Evolutionary conservation across 768 basidiomycete species (phyloP).

Genomic region (Saitozyma sp.): DNA sequence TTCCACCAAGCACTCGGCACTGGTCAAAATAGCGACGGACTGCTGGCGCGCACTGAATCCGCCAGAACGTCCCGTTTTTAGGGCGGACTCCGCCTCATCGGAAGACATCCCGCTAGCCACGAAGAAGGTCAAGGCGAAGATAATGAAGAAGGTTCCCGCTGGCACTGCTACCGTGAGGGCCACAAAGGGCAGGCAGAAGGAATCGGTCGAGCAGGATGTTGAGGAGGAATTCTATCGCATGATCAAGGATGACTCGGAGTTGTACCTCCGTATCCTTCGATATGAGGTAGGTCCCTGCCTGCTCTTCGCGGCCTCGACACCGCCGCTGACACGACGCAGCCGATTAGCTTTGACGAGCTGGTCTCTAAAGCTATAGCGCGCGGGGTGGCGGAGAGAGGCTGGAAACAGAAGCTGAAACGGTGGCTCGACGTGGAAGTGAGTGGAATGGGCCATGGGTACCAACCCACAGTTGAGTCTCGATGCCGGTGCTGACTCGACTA

Average conservation of each 20-base stretch:
- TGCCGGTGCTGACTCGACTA: slow-evolving; percentile 2
- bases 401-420: slow-evolving; percentile 33
- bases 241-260: slow-evolving; percentile 32
- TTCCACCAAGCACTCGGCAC: slow-evolving; percentile 16
- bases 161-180: slow-evolving; percentile 7
- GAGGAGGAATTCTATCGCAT: slow-evolving; percentile 27
- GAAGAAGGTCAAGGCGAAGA: slow-evolving; percentile 14
- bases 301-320: not conserved
- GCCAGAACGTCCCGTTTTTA: not conserved
- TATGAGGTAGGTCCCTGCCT: slow-evolving; percentile 35
- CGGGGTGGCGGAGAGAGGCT: slow-evolving; percentile 35
- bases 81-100: slow-evolving; percentile 20
- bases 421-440: slow-evolving; percentile 42
- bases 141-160: not conserved
- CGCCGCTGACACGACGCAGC: slow-evolving; percentile 17
- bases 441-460: not conserved
- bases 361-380: slow-evolving; percentile 25
- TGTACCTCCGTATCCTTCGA: slow-evolving; percentile 34
- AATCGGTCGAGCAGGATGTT: slow-evolving; percentile 12
- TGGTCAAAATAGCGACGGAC: slow-evolving; percentile 25
- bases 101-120: slow-evolving; percentile 33
- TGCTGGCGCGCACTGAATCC: slow-evolving; percentile 43
- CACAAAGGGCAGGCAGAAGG: slow-evolving; percentile 4
- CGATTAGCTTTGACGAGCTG: slow-evolving; percentile 43
- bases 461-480: not conserved